phyloP scores from a whole-genome alignment of 306 rosid species.

The Rosa rugosa region DNA sequence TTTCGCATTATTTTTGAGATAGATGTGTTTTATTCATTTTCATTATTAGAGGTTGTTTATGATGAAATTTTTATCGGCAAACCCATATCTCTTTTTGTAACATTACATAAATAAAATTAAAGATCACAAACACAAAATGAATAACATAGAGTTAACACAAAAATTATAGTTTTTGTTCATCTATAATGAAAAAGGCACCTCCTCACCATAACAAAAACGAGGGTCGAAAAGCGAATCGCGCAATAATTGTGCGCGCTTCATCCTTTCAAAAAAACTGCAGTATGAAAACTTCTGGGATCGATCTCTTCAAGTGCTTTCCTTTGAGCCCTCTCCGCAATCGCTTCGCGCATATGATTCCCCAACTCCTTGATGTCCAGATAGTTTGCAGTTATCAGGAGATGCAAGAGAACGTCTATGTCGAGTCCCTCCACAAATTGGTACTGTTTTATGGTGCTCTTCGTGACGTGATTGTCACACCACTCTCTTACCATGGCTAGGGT shows the following conservation, averaged over 20 bases:
- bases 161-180: not conserved
- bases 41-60: too few species aligned
- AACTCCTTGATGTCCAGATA: slow-evolving; percentile 6
- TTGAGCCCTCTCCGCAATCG: slow-evolving; percentile 3
- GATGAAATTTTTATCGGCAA: too few species aligned
- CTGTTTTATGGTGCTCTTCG: not conserved
- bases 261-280: not conserved
- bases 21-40: too few species aligned
- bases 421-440: slow-evolving; percentile 3
- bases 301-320: slow-evolving; percentile 23
- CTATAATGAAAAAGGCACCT: not conserved
- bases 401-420: not conserved
- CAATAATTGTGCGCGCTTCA: not conserved
- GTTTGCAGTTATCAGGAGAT: slow-evolving; percentile 15
- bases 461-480: slow-evolving; percentile 14
- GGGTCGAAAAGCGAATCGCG: not conserved
- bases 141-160: not conserved
- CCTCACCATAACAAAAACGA: not conserved
- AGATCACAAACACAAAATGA: not conserved
- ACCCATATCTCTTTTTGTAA: too few species aligned
- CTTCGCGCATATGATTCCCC: slow-evolving; percentile 1
- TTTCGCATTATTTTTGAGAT: too few species aligned
- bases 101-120: not conserved
- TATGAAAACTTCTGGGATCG: not conserved
- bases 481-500: slow-evolving; percentile 11